phyloP scores from a whole-genome alignment of 768 basidiomycete species.

The Pholiota molesta region DNA sequence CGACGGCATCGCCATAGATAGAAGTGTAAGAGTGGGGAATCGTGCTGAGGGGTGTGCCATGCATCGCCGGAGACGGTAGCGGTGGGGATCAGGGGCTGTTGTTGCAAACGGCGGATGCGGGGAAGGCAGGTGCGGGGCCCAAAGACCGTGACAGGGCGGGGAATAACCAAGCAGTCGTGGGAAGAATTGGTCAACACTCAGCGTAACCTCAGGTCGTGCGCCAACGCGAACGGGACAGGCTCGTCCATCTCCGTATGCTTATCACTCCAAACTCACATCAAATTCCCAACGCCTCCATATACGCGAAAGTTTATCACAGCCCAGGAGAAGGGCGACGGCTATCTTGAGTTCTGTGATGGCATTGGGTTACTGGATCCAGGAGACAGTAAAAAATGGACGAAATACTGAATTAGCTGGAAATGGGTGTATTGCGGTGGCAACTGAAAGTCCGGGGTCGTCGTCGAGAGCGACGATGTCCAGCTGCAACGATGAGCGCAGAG shows the following conservation, averaged over 20 bases:
- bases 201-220: neutral
- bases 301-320: neutral
- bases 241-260: neutral
- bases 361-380: neutral
- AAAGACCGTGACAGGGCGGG: neutral
- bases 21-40: neutral
- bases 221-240: neutral
- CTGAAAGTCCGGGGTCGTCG: neutral
- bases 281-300: neutral
- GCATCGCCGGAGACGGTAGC: neutral
- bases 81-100: neutral
- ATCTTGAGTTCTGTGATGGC: neutral
- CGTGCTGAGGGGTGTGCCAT: neutral
- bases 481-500: neutral
- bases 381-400: neutral
- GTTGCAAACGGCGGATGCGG: neutral
- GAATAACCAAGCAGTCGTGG: constrained; percentile 4
- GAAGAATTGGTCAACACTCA: constrained; percentile 8
- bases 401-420: neutral
- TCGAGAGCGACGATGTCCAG: constrained; percentile 1
- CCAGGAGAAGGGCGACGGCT: neutral
- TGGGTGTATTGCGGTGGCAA: neutral
- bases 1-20: neutral
- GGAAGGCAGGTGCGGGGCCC: neutral
- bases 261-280: neutral